These are phyloP conservation scores for Dacryopinax spathularia DNA, from an alignment of 768 basidiomycete species.

Conservation along the genomic window DNA sequence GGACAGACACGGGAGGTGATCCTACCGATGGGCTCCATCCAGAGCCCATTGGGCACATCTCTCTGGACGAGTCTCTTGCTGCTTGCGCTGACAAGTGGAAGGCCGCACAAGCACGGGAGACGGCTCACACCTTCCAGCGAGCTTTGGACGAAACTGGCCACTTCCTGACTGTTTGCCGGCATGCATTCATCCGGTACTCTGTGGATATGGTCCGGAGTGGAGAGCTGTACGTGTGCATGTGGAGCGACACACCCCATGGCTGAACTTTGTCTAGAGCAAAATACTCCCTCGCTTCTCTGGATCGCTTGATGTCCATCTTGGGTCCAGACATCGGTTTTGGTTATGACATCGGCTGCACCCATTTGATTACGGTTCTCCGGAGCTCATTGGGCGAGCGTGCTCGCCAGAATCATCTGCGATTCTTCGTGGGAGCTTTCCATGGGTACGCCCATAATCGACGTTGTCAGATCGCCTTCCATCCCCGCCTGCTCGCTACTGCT, in stretches of 20 bases:
- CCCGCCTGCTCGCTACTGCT: constrained; percentile 19
- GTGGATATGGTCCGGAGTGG: constrained; percentile 7
- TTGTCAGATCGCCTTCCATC: constrained; percentile 26
- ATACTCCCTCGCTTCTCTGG: not conserved
- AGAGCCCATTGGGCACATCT: not conserved
- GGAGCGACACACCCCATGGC: too few relatives aligned
- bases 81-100: constrained; percentile 1
- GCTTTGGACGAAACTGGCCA: not conserved
- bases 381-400: not conserved
- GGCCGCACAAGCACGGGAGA: not conserved
- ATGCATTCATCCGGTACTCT: not conserved
- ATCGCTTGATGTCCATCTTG: not conserved
- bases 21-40: not conserved
- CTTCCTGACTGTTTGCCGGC: constrained; percentile 5
- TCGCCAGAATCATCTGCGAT: not conserved
- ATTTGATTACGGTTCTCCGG: not conserved
- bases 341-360: constrained; percentile 5
- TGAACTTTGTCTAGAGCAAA: not conserved
- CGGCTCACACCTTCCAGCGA: not conserved
- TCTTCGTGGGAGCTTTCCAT: not conserved
- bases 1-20: not conserved
- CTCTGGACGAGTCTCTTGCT: not conserved
- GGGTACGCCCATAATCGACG: constrained; percentile 6
- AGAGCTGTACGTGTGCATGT: not conserved
- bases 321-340: not conserved